phyloP scores from a whole-genome alignment of 2,329 filamentous ascomycete species.

The Hawksworthiomyces lignivorus region DNA sequence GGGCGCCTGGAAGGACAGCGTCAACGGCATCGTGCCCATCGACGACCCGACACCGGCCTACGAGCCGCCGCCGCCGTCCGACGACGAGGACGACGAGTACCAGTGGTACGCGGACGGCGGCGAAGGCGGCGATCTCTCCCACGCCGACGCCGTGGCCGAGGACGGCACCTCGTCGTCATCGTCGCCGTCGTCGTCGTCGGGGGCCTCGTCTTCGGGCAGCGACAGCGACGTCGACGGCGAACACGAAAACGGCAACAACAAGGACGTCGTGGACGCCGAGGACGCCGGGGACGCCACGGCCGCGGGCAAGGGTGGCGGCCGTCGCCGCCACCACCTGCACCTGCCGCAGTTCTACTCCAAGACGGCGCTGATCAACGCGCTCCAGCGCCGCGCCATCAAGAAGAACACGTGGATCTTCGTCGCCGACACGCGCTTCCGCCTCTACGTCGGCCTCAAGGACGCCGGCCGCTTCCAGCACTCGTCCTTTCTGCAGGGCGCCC shows the following conservation, averaged over 20 bases:
- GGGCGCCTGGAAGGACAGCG: slow-evolving; percentile 69
- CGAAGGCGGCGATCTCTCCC: not conserved
- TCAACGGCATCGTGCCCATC: slow-evolving; percentile 61
- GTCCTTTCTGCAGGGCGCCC: slow-evolving; percentile 75
- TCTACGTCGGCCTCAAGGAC: slow-evolving; percentile 87
- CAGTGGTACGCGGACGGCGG: not conserved
- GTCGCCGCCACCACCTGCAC: slow-evolving; percentile 54
- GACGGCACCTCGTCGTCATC: slow-evolving; percentile 16
- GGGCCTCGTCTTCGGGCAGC: too few relatives aligned
- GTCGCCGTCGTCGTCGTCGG: too few relatives aligned
- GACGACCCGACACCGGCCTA: slow-evolving; percentile 54
- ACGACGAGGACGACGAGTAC: too few relatives aligned
- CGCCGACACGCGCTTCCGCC: slow-evolving; percentile 72
- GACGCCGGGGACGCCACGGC: not conserved
- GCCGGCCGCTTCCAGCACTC: slow-evolving; percentile 86
- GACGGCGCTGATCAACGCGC: slow-evolving; percentile 67
- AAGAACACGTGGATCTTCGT: slow-evolving; percentile 95
- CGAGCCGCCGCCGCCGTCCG: slow-evolving; percentile 24
- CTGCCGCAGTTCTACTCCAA: too few relatives aligned
- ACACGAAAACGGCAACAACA: slow-evolving; percentile 50
- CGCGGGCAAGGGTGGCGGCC: slow-evolving; percentile 45
- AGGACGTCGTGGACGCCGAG: not conserved
- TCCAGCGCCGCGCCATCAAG: slow-evolving; percentile 69
- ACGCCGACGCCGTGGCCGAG: slow-evolving; percentile 29
- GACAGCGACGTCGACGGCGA: slow-evolving; percentile 48